Evolutionary conservation across 1,139 yeast genomes (phyloP).

Genomic region (Blastobotrys aristatus): DNA sequence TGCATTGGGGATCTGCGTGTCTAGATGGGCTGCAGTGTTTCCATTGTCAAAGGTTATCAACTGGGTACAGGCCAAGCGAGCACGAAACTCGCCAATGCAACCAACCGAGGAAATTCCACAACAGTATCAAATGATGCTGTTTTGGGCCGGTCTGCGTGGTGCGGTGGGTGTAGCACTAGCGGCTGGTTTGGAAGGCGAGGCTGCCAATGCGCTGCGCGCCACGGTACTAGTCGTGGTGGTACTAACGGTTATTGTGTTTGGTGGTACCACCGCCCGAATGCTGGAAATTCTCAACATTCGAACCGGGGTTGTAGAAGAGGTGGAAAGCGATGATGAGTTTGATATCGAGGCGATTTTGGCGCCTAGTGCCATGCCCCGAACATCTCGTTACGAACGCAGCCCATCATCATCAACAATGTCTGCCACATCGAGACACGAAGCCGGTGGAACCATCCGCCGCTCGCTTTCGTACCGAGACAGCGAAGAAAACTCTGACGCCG

Average conservation of each 20-base stretch:
- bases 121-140: constrained; percentile 96
- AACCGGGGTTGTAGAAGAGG: constrained; percentile 82
- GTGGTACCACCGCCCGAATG: constrained; percentile 99
- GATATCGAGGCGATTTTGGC: constrained; percentile 71
- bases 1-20: constrained; percentile 83
- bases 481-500: constrained; percentile 24
- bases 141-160: constrained; percentile 99
- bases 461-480: constrained; percentile 26
- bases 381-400: not conserved
- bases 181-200: constrained; percentile 94
- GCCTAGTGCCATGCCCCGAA: constrained; percentile 7
- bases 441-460: constrained; percentile 18
- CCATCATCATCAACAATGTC: not conserved
- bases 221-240: constrained; percentile 96
- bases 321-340: constrained; percentile 87
- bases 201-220: constrained; percentile 82
- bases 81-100: constrained; percentile 38
- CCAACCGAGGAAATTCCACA: constrained; percentile 90
- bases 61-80: constrained; percentile 52
- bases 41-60: constrained; percentile 84
- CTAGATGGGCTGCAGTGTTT: constrained; percentile 97
- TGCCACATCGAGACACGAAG: not conserved
- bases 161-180: constrained; percentile 99
- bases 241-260: constrained; percentile 89
- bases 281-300: constrained; percentile 88